A percentile compares a stretch with the other conserved stretches of the same genome.
Conservation (phyloP, 495 filamentous ascomycete species). For the Neurospora discreta region DNA sequence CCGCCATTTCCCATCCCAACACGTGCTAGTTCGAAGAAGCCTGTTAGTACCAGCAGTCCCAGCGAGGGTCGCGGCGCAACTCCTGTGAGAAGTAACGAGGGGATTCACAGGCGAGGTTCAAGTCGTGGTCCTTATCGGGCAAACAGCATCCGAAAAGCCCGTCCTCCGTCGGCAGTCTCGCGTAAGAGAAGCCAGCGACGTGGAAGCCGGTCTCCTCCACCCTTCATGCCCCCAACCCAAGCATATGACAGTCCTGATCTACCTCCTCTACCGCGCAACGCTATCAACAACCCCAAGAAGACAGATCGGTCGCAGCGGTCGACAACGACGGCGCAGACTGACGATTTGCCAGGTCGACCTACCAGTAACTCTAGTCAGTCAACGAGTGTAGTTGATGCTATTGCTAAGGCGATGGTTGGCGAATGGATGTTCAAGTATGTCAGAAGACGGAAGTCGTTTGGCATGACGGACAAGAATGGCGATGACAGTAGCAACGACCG, state of each 20-base stretch:
- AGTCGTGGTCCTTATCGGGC: slow-evolving; percentile 33
- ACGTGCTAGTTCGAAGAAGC: slow-evolving; percentile 73
- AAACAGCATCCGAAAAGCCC: slow-evolving; percentile 65
- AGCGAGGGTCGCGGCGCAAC: slow-evolving; percentile 63
- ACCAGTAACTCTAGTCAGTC: slow-evolving; percentile 51
- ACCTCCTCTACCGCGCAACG: slow-evolving; percentile 64
- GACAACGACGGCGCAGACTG: slow-evolving; percentile 44
- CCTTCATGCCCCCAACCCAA: slow-evolving; percentile 53
- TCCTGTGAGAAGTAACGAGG: slow-evolving; percentile 46
- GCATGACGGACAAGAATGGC: slow-evolving; percentile 54
- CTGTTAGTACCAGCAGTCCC: slow-evolving; percentile 50
- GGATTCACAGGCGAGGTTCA: slow-evolving; percentile 29
- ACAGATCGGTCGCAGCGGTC: slow-evolving; percentile 41
- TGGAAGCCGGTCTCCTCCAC: slow-evolving; percentile 52
- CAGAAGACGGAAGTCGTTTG: slow-evolving; percentile 83
- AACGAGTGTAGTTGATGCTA: slow-evolving; percentile 88
- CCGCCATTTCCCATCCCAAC: slow-evolving; percentile 89
- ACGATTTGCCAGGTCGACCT: slow-evolving; percentile 39
- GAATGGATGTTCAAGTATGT: slow-evolving; percentile 99
- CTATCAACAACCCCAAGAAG: slow-evolving; percentile 49
- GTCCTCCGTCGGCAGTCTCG: slow-evolving; percentile 66
- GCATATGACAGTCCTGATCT: slow-evolving; percentile 58
- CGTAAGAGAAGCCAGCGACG: slow-evolving; percentile 36
- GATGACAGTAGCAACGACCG: slow-evolving; percentile 54
- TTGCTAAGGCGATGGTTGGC: slow-evolving; percentile 96